These are phyloP conservation scores for Cladosporium austrohemisphaericum DNA, from an alignment of 2,329 filamentous ascomycete genomes.

Conservation along the genomic window DNA sequence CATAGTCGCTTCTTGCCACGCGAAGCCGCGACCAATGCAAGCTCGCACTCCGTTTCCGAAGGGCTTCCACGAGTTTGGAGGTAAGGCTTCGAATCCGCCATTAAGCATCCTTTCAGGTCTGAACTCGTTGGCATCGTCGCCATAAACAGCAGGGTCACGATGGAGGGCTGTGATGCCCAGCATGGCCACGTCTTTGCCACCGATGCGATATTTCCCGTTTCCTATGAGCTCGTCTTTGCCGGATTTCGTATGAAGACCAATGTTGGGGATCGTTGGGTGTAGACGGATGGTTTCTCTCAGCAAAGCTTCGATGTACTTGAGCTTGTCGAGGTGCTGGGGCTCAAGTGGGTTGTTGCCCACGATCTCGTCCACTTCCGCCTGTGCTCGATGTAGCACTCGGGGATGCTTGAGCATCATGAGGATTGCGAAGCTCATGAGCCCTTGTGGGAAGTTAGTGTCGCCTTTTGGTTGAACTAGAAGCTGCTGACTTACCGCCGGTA, in stretches of 20 bases:
- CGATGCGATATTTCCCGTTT: slow-evolving; percentile 39
- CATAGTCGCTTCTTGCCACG: slow-evolving; percentile 51
- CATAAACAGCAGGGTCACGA: slow-evolving; percentile 41
- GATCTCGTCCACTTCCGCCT: slow-evolving; percentile 53
- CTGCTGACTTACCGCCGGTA: slow-evolving; percentile 7
- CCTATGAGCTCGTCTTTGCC: slow-evolving; percentile 27
- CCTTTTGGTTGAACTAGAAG: neutral
- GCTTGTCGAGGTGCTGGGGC: slow-evolving; percentile 48
- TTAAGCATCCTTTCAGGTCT: slow-evolving; percentile 48
- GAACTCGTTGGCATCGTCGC: slow-evolving; percentile 44
- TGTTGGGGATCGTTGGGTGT: slow-evolving; percentile 43
- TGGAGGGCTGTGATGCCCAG: slow-evolving; percentile 37
- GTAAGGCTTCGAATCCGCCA: slow-evolving; percentile 40
- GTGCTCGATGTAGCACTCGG: slow-evolving; percentile 45
- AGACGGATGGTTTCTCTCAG: slow-evolving; percentile 55
- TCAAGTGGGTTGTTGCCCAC: slow-evolving; percentile 45
- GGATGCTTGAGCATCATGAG: slow-evolving; percentile 54
- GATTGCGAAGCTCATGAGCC: slow-evolving; percentile 39
- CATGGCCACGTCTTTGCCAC: slow-evolving; percentile 31
- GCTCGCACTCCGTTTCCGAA: slow-evolving; percentile 53
- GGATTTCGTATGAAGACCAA: slow-evolving; percentile 8
- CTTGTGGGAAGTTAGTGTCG: neutral
- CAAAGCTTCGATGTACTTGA: slow-evolving; percentile 54
- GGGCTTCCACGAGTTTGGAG: slow-evolving; percentile 48
- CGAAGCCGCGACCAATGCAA: slow-evolving; percentile 54